phyloP scores from a whole-genome alignment of 176 grass and related monocot species.

The Juncus effusus region DNA sequence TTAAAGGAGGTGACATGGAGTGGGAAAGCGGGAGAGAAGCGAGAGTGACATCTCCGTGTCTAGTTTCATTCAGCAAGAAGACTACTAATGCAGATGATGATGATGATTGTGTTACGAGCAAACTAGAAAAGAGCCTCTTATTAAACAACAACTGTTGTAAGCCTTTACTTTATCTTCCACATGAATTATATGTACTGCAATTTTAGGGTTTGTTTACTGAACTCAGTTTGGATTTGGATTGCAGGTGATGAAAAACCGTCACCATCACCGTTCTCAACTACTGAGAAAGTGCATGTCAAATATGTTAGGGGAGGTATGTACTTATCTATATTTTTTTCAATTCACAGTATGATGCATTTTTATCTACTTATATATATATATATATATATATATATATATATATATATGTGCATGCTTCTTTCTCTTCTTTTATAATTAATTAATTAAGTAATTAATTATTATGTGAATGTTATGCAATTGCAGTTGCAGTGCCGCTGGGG shows the following conservation, averaged over 20 bases:
- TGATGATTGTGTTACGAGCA: slow-evolving; percentile 46
- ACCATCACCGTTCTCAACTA: slow-evolving; percentile 53
- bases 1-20: too few relatives aligned
- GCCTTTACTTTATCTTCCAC: slow-evolving; percentile 23
- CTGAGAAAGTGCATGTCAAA: slow-evolving; percentile 52
- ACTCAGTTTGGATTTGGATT: neutral
- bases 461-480: slow-evolving; percentile 29
- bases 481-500: slow-evolving; percentile 85
- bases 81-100: neutral
- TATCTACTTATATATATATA: too few relatives aligned
- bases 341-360: neutral
- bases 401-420: too few relatives aligned
- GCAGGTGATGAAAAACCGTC: slow-evolving; percentile 53
- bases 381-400: too few relatives aligned
- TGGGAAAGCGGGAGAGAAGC: slow-evolving; percentile 41
- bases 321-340: slow-evolving; percentile 25
- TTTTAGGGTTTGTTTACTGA: too few relatives aligned
- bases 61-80: slow-evolving; percentile 27
- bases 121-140: slow-evolving; percentile 50
- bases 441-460: too few relatives aligned
- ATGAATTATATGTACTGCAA: too few relatives aligned
- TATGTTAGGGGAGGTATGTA: slow-evolving; percentile 91
- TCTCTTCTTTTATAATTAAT: too few relatives aligned
- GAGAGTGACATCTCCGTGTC: slow-evolving; percentile 33
- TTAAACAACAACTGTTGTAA: slow-evolving; percentile 54